Evolutionary conservation across 1,284 basidiomycete genomes (phyloP).

Genomic region (Fomitopsis palustris): DNA sequence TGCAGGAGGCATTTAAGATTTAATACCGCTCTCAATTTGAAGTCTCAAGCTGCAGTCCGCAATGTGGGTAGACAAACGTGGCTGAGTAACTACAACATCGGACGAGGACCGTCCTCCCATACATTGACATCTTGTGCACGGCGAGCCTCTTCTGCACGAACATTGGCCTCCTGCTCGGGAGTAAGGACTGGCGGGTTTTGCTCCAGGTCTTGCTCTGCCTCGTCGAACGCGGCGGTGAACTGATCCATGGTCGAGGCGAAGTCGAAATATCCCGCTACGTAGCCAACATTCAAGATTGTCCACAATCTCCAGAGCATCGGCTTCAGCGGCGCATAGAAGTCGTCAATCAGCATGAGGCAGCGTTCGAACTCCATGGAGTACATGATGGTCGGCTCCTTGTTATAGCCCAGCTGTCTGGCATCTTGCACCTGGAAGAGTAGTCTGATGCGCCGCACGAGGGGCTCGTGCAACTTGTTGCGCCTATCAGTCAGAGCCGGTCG

Average conservation of each 20-base stretch:
- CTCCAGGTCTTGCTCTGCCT: background rate
- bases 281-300: background rate
- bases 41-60: too few relatives aligned
- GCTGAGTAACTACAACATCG: too few relatives aligned
- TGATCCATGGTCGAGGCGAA: background rate
- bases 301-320: background rate
- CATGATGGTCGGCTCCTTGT: background rate
- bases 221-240: background rate
- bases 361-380: background rate
- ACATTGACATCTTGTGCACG: background rate
- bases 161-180: background rate
- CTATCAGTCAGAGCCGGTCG: too few relatives aligned
- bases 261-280: background rate
- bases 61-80: too few relatives aligned
- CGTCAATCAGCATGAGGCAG: background rate
- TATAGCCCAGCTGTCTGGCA: background rate
- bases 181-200: background rate
- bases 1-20: too few relatives aligned
- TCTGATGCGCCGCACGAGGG: too few relatives aligned
- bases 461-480: too few relatives aligned
- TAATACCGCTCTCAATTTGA: too few relatives aligned
- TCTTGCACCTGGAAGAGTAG: background rate
- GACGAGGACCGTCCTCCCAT: background rate
- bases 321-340: background rate
- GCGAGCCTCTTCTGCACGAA: background rate